Evolutionary conservation across 169 alveolate species (phyloP).

Genomic region (Eimeria acervulina): DNA sequence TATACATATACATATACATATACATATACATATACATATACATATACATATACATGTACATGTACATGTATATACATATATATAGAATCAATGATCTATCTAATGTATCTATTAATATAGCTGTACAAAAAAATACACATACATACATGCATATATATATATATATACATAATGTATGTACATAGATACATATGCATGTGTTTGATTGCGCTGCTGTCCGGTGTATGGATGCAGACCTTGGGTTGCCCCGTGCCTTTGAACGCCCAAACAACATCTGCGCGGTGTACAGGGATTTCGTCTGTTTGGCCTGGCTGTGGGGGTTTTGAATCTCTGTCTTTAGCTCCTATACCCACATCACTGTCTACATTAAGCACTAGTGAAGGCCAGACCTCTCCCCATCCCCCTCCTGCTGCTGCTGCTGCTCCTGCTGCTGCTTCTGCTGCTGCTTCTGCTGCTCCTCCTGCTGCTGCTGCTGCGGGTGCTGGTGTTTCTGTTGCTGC

Average conservation of each 20-base stretch:
- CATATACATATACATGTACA: too few relatives aligned
- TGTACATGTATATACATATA: too few relatives aligned
- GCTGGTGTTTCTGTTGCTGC: background rate
- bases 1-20: too few relatives aligned
- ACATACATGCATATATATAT: too few relatives aligned
- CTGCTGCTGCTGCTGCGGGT: background rate
- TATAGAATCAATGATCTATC: too few relatives aligned
- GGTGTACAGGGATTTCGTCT: slow-evolving; percentile 47
- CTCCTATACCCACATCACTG: slow-evolving; percentile 60
- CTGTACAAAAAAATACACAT: too few relatives aligned
- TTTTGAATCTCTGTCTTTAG: background rate
- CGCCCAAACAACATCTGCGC: slow-evolving; percentile 65
- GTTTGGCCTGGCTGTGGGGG: slow-evolving; percentile 15
- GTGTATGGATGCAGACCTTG: slow-evolving; percentile 34
- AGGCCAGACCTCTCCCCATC: background rate
- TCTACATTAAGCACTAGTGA: background rate
- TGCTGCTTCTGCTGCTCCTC: background rate
- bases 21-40: too few relatives aligned
- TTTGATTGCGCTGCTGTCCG: background rate
- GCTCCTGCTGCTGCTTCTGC: background rate
- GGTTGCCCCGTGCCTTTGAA: slow-evolving; percentile 74
- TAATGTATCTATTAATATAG: too few relatives aligned
- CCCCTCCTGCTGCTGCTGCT: background rate
- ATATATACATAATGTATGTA: too few relatives aligned
- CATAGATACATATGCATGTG: background rate